phyloP scores from a whole-genome alignment of 2,329 filamentous ascomycete species.

The Alternaria ventricosa region DNA sequence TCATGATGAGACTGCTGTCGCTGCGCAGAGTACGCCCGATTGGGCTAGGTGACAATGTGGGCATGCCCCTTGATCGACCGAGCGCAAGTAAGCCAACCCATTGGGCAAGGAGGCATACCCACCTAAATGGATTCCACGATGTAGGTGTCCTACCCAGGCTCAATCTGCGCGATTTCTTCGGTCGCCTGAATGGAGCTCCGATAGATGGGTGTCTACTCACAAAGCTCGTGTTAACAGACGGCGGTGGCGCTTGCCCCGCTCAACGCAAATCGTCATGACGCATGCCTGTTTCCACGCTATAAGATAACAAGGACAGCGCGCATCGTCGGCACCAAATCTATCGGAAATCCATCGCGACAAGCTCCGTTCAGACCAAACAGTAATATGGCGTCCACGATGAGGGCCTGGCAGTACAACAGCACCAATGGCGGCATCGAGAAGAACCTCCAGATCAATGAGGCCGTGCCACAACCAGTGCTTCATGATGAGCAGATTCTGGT shows the following conservation, averaged over 20 bases:
- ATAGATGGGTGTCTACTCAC: background rate
- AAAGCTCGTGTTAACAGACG: background rate
- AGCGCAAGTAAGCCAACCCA: background rate
- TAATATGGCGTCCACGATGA: conserved; percentile 54
- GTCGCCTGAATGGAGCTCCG: background rate
- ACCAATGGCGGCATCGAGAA: conserved; percentile 59
- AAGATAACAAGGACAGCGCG: conserved; percentile 3
- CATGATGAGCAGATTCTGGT: conserved; percentile 60
- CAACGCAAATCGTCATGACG: conserved; percentile 9
- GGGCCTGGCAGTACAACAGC: conserved; percentile 63
- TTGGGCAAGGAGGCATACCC: background rate
- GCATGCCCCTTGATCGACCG: background rate
- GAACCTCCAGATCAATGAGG: conserved; percentile 56
- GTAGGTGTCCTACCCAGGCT: background rate
- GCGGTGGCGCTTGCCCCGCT: conserved; percentile 5
- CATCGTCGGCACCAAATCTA: background rate
- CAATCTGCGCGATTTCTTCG: background rate
- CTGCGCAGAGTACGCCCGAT: background rate
- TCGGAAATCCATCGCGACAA: background rate
- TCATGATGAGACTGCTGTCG: background rate
- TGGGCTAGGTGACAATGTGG: background rate
- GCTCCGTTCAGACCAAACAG: background rate
- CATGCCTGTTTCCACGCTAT: background rate
- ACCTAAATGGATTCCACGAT: background rate
- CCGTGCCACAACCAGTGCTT: conserved; percentile 50